A percentile compares a stretch with the other conserved stretches of the same genome.
These are phyloP conservation scores for Agrostemma githago DNA, from an alignment of 148 eudicot genomes.

Conservation along the genomic window DNA sequence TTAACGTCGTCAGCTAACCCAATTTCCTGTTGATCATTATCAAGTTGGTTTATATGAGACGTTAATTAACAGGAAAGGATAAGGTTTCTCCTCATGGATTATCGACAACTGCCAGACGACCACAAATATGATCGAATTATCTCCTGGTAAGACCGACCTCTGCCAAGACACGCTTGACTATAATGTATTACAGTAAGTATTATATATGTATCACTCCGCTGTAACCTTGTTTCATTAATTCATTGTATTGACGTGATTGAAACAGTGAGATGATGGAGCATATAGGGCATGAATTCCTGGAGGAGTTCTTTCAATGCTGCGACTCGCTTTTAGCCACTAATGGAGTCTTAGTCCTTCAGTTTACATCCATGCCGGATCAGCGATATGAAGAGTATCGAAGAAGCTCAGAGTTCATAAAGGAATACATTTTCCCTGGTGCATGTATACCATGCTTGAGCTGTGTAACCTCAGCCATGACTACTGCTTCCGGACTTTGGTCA, in stretches of 20 bases:
- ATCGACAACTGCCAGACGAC: conserved; percentile 59
- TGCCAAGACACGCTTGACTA: background rate
- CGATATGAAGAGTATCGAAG: conserved; percentile 66
- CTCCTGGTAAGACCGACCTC: conserved; percentile 50
- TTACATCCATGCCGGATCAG: conserved; percentile 70
- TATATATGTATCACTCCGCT: no score
- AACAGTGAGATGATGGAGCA: conserved; percentile 86
- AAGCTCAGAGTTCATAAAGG: conserved; percentile 75
- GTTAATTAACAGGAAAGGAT: conserved; percentile 54
- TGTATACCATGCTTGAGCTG: conserved; percentile 63
- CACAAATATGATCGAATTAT: conserved; percentile 72
- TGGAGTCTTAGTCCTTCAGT: conserved; percentile 84
- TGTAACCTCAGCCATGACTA: conserved; percentile 76
- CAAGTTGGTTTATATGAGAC: background rate
- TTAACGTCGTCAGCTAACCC: background rate
- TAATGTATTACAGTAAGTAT: background rate
- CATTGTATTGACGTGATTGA: background rate
- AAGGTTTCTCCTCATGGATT: conserved; percentile 73
- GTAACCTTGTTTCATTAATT: background rate
- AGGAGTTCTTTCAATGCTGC: conserved; percentile 61
- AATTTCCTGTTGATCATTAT: background rate
- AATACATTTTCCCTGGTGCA: conserved; percentile 86
- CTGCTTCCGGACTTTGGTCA: conserved; percentile 75
- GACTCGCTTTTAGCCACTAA: conserved; percentile 61
- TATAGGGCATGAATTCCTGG: conserved; percentile 83